phyloP scores from a whole-genome alignment of 306 rosid species.

The Calophaca sinica region DNA sequence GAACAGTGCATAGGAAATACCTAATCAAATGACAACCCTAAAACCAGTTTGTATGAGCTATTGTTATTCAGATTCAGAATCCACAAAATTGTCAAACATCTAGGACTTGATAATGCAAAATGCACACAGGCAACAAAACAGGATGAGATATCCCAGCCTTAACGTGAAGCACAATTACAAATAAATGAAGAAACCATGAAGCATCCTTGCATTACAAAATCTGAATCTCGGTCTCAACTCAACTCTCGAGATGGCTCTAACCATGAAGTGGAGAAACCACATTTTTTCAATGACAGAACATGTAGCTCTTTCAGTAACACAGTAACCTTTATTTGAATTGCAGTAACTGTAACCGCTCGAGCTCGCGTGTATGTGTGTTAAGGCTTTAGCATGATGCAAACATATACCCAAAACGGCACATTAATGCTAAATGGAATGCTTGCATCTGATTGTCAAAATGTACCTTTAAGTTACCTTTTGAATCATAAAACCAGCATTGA shows the following conservation, averaged over 20 bases:
- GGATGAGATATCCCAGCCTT: neutral
- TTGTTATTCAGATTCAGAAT: too few species aligned
- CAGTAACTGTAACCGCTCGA: neutral
- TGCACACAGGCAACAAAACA: too few species aligned
- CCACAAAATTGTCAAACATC: too few species aligned
- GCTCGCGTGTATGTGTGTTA: neutral
- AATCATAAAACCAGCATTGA: neutral
- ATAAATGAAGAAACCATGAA: neutral
- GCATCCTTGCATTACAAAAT: neutral
- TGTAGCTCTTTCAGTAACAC: neutral
- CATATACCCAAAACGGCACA: neutral
- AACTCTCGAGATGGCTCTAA: neutral
- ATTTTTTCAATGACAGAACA: neutral
- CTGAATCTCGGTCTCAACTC: neutral
- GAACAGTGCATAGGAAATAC: too few species aligned
- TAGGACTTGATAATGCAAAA: too few species aligned
- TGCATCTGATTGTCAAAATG: constrained; percentile 12
- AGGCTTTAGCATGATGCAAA: constrained; percentile 23
- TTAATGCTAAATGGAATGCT: neutral
- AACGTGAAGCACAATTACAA: constrained; percentile 3
- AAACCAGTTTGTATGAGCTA: too few species aligned
- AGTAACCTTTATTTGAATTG: neutral
- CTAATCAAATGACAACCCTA: too few species aligned
- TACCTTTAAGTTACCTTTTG: neutral
- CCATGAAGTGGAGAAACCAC: constrained; percentile 18